These are phyloP conservation scores for Ormosia emarginata DNA, from an alignment of 306 rosid species.

Conservation along the genomic window DNA sequence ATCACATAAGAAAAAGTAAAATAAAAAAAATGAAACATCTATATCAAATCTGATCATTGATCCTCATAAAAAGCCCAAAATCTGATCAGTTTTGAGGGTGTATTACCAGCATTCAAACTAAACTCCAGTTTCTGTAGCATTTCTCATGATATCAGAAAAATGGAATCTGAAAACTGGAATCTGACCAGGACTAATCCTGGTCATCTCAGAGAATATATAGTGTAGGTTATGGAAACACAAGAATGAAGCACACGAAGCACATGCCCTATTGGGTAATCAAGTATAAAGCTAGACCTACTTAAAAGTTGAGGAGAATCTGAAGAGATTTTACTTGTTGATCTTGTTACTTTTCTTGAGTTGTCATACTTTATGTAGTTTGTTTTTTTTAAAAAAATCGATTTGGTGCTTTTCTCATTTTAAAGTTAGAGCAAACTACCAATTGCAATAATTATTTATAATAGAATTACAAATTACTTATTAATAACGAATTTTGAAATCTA, in stretches of 20 bases:
- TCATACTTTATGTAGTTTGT: neutral
- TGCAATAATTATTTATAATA: no score
- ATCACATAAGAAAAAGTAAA: neutral
- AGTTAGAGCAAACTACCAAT: no score
- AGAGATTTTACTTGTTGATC: neutral
- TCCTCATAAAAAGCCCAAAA: neutral
- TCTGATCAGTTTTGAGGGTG: neutral
- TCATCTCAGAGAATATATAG: slow-evolving; percentile 6
- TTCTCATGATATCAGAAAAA: neutral
- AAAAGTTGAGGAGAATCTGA: slow-evolving; percentile 15
- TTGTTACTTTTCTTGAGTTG: neutral
- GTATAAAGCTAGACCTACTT: neutral
- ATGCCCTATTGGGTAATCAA: neutral
- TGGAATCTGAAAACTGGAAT: neutral
- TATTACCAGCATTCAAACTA: neutral
- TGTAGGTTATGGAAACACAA: neutral
- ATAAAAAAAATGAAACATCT: neutral
- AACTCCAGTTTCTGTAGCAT: neutral
- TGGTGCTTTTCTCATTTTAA: no score
- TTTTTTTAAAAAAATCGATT: no score
- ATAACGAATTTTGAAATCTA: no score
- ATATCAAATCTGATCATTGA: neutral
- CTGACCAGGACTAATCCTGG: no score
- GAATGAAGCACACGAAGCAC: slow-evolving; percentile 14
- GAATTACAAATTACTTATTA: no score